Percentiles rank a stretch among this genome's conserved stretches.
Conservation (phyloP, 192 early-diverging fungal species). For the Funneliformis geosporum region DNA sequence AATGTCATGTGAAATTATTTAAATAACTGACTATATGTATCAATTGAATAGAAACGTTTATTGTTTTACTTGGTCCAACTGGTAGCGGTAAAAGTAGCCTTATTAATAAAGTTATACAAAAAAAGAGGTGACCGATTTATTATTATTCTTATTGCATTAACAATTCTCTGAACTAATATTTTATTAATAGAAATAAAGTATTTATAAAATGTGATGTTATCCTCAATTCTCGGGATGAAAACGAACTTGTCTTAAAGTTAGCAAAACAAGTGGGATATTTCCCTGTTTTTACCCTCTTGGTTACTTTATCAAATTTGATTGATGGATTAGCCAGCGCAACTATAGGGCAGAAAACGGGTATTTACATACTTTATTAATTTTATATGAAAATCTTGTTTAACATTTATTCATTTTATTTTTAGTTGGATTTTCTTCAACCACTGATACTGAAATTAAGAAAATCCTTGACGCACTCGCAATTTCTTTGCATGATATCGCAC, state of each 20-base stretch:
- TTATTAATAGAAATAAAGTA: conserved; percentile 57
- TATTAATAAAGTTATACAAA: conserved; percentile 67
- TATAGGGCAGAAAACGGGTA: conserved; percentile 85
- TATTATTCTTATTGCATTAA: background rate
- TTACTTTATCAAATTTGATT: conserved; percentile 68
- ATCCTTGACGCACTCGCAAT: conserved; percentile 83
- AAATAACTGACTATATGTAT: background rate
- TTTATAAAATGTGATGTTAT: conserved; percentile 80
- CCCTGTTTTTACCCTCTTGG: conserved; percentile 85
- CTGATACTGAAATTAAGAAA: conserved; percentile 78
- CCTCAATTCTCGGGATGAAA: conserved; percentile 67
- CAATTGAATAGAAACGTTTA: conserved; percentile 66
- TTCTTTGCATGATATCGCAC: conserved; percentile 57
- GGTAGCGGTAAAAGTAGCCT: conserved; percentile 81
- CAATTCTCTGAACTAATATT: background rate
- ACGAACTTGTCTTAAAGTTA: conserved; percentile 72
- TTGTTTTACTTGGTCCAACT: conserved; percentile 81
- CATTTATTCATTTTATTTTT: background rate
- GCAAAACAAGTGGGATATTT: conserved; percentile 89
- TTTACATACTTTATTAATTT: background rate
- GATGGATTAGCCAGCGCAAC: conserved; percentile 85
- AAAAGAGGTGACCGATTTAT: conserved; percentile 53
- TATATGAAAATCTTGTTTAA: background rate
- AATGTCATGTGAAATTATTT: background rate
- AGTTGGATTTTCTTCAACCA: conserved; percentile 71